Evolutionary conservation across 495 filamentous ascomycete species (phyloP), one percentile per base, ranked within the genome.

Genomic region (Lophiostoma macrostomum): DNA sequence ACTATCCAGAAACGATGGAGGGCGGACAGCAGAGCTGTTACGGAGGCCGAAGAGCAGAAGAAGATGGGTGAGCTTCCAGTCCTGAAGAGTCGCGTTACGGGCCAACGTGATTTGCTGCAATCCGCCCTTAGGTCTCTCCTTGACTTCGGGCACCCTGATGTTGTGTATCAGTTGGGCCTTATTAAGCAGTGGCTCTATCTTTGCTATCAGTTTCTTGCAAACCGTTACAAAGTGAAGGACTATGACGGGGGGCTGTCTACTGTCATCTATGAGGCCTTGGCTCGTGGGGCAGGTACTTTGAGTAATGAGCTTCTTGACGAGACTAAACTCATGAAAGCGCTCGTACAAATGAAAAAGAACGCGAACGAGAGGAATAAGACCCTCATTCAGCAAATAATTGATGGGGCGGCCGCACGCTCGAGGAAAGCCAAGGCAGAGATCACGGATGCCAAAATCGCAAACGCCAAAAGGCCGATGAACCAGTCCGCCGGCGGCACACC

Each of bases 151-250:
- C 84, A 89, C 61, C 74, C 74, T 19, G 73, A 76, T 22, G 81
- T 88, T 45, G 65, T 90, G 51, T 76, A 83, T 60, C 79, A 78
- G 68, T 47, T 80, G 76, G 71, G 80, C 54, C 71, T 85, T 73
- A 74, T 82, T 73, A 61, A 73, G 18, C 69, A 77, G 43, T 72
- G 81, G 3, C 62, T 83, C 14, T 69, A 78, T 46, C 69, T 78
- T 22, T 73, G 81, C 53, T 80, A 82, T 50, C 80, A 80, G 28
- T 83, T 85, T 54, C 67, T 94, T 28, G 73, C 80, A 20, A 79
- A 86, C 55, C 80, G 86, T 4, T 78, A 83, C 50, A 81, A 82
- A 56, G 74, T 79, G 5, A 74, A 78, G 20, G 87, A 91, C 56
- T 79, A 77, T 54, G 78, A 81, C 53, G 82, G 85, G 0, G 67